Evolutionary conservation across 2,329 filamentous ascomycete genomes (phyloP).

Genomic region (Fusarium sp.): DNA sequence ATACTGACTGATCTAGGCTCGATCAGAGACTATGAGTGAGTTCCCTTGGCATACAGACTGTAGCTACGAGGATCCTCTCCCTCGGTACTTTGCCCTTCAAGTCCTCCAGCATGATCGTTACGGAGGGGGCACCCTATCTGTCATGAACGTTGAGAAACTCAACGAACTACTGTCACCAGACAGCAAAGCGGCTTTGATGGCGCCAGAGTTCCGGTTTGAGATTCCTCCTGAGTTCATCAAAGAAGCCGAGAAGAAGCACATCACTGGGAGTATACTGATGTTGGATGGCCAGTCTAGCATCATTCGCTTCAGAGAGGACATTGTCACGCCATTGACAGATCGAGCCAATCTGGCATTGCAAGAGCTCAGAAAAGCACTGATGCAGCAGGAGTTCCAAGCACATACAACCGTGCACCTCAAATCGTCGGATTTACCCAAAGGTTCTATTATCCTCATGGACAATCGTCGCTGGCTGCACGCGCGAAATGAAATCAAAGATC

Average conservation of each 20-base stretch:
- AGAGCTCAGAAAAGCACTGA: slow-evolving; percentile 43
- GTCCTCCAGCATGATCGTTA: slow-evolving; percentile 56
- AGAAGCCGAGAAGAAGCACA: slow-evolving; percentile 22
- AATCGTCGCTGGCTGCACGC: slow-evolving; percentile 54
- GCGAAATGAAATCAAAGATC: slow-evolving; percentile 50
- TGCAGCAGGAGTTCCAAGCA: slow-evolving; percentile 14
- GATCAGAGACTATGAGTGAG: slow-evolving; percentile 55
- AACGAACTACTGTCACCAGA: slow-evolving; percentile 43
- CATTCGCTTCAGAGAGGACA: slow-evolving; percentile 52
- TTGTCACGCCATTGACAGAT: slow-evolving; percentile 47
- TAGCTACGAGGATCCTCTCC: slow-evolving; percentile 55
- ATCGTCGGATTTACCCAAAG: slow-evolving; percentile 45
- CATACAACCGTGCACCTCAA: slow-evolving; percentile 45
- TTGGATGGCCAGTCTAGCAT: slow-evolving; percentile 7
- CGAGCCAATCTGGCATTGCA: slow-evolving; percentile 42
- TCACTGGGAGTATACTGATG: slow-evolving; percentile 44
- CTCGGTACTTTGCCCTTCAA: slow-evolving; percentile 57
- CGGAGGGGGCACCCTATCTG: slow-evolving; percentile 57
- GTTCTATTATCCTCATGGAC: slow-evolving; percentile 51
- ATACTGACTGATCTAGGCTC: not conserved
- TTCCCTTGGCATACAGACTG: slow-evolving; percentile 61
- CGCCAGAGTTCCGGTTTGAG: slow-evolving; percentile 50
- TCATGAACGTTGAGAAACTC: slow-evolving; percentile 52
- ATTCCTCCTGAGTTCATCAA: slow-evolving; percentile 55
- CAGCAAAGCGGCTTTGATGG: slow-evolving; percentile 40